Evolutionary conservation across 352 stramenopile species (phyloP).

Genomic region (Pythium myriotylum): DNA sequence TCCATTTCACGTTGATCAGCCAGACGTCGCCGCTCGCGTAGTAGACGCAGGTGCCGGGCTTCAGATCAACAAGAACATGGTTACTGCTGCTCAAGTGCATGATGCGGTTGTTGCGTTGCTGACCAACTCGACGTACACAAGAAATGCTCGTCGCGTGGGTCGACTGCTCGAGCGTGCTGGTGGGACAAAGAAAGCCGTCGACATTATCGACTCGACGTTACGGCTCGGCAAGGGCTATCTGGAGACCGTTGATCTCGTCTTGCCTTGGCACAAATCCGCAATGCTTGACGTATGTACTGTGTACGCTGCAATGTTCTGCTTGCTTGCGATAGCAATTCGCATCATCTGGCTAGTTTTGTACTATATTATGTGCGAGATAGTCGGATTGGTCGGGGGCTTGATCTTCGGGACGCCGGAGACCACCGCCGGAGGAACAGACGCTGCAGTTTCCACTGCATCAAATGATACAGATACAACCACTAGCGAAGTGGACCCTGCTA

Average conservation of each 20-base stretch:
- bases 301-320: conserved; percentile 70
- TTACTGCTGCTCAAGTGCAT: conserved; percentile 59
- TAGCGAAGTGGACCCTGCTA: too few species aligned
- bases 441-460: too few species aligned
- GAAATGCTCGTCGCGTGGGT: conserved; percentile 52
- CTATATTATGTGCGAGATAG: conserved; percentile 52
- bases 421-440: background rate
- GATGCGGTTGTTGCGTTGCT: conserved; percentile 50
- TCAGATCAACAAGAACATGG: conserved; percentile 71
- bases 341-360: conserved; percentile 73
- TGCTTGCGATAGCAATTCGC: conserved; percentile 61
- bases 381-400: conserved; percentile 40
- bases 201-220: conserved; percentile 69
- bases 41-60: conserved; percentile 73
- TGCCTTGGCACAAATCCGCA: conserved; percentile 77
- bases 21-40: conserved; percentile 79
- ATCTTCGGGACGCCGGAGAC: conserved; percentile 39
- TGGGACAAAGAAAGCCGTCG: conserved; percentile 59
- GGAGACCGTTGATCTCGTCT: conserved; percentile 62
- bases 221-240: conserved; percentile 63
- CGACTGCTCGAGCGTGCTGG: conserved; percentile 59
- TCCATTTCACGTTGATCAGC: conserved; percentile 88
- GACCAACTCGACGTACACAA: conserved; percentile 49
- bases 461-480: too few species aligned
- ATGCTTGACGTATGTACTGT: conserved; percentile 84